Evolutionary conservation across 2,329 filamentous ascomycete genomes (phyloP), one percentile per base, ranked within the genome.

Genomic region (Rugonectria rugulosa): DNA sequence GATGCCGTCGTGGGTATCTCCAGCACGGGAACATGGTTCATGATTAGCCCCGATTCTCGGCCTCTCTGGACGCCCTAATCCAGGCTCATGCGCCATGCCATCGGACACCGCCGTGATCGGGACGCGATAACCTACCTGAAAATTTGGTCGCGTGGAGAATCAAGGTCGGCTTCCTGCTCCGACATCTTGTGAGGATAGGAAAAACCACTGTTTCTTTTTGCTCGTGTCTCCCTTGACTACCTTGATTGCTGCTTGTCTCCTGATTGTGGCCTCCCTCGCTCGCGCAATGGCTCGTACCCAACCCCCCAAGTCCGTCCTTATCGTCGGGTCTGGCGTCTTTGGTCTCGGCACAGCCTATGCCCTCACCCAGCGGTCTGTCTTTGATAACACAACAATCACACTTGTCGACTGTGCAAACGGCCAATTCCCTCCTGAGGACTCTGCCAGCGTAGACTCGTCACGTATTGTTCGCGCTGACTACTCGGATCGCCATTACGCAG

Each of bases 381-480:
- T 86, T 75, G 66, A 78, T 58, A 57, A 73, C 49, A 81, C 82
- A 34, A 69, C 73, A 48, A 86, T 89, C 71, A 87, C 84, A 14
- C 65, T 89, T 45, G 73, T 89, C 53, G 83, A 89, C 70, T 78
- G 84, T 52, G 80, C 79, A 5, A 72, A 77, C 2, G 73, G 74
- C 21, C 81, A 88, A 31, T 87, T 88, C 67, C 86, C 86, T 2
- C 78, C 84, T 6, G 74, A 78, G 37, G 85, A 89, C 65, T 79
- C 80, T 53, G 81, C 85, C 45, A 86, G 82, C 61, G 80, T 88
- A 67, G 86, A 89, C 73, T 80, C 79, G 4, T 88, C 85, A 12
- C 82, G 86, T 62, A 87, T 88, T 64, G 79, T 89, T 61, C 81
- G 87, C 53, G 76, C 84, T 45, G 94, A 98, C 79, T 98, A 98